Percentiles rank a stretch among this genome's conserved stretches.
phyloP scores from a whole-genome alignment of 805 yeast species.

The Saccharomycopsis fibuligera region DNA sequence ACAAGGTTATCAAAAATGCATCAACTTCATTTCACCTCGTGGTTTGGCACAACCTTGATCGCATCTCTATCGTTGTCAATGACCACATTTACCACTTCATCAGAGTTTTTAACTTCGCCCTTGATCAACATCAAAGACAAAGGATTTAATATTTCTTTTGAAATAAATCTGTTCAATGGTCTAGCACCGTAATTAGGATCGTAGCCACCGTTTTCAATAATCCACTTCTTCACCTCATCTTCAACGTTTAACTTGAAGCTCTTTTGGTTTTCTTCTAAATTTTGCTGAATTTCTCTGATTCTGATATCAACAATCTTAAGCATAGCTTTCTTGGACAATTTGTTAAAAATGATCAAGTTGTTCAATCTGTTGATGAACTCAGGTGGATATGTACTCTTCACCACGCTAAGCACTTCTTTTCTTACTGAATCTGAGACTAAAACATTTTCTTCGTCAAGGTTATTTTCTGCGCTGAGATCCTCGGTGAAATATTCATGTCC shows the following conservation, averaged over 20 bases:
- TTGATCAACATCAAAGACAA: slow-evolving; percentile 73
- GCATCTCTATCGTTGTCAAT: slow-evolving; percentile 22
- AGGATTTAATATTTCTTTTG: slow-evolving; percentile 79
- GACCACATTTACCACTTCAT: slow-evolving; percentile 46
- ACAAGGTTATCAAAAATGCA: too few species aligned
- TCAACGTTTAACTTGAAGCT: slow-evolving; percentile 41
- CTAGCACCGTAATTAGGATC: slow-evolving; percentile 93
- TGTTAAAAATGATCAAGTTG: slow-evolving; percentile 88
- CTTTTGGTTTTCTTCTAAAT: slow-evolving; percentile 76
- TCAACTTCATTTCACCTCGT: too few species aligned
- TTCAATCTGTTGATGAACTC: slow-evolving; percentile 93
- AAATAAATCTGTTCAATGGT: slow-evolving; percentile 87
- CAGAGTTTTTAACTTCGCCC: slow-evolving; percentile 65
- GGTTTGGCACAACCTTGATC: slow-evolving; percentile 19
- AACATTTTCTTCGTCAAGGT: slow-evolving; percentile 49
- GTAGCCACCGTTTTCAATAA: slow-evolving; percentile 73
- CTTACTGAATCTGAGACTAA: slow-evolving; percentile 49
- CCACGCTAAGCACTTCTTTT: slow-evolving; percentile 53
- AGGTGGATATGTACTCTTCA: slow-evolving; percentile 79
- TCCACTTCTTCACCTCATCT: slow-evolving; percentile 66
- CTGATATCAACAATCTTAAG: slow-evolving; percentile 81
- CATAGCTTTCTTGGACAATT: slow-evolving; percentile 71
- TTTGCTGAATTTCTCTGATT: slow-evolving; percentile 69
- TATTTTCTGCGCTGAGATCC: slow-evolving; percentile 37
- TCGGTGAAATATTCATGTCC: slow-evolving; percentile 84